Evolutionary conservation across 2,329 filamentous ascomycete species (phyloP), one percentile per base, ranked within the genome.

Genomic region (Anisogramma anomala): DNA sequence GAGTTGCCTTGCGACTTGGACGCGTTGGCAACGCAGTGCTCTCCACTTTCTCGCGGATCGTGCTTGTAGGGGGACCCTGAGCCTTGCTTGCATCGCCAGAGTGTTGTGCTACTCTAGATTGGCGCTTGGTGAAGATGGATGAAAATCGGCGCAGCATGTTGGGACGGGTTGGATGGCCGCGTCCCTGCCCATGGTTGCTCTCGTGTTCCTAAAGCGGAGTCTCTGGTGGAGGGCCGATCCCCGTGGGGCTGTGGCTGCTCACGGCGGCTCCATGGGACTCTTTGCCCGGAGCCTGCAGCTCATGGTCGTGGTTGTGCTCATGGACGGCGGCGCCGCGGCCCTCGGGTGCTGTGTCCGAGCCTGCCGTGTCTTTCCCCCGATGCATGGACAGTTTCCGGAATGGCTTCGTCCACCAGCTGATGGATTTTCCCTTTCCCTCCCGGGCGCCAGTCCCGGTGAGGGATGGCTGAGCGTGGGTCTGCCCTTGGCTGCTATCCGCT

Each of bases 51-150:
- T 38, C 19, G 10, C 13, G 5, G 9, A 14, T n/a, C 4, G n/a
- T 33, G 18, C 6, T 11, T 3, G 13, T 13, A 9, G 27, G 22
- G 5, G 8, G 7, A 17, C 25, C 17, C 6, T 19, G 5, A 23
- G 22, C 22, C 5, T 9, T 35, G 8, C 13, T 31, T 27, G 30
- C 10, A 10, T 33, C 26, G 3, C 7, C 10, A 9, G 11, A 15
- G 2, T 23, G 15, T 8, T 34, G 31, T 3, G 22, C 14, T n/a
- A 20, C 9, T 22, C 27, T 32, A 13, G 27, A 27, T 7, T 19
- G 38, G 9, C 30, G 20, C 22, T 36, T 45, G n/a, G n/a, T n/a
- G 11, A 45, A 39, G 3, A 15, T 39, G 8, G 43, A 42, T 11
- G 39, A 45, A 7, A 45, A 3, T 14, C 20, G 42, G 3, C 14